phyloP scores from a whole-genome alignment of 2,329 filamentous ascomycete species.

The Aspergillus texensis region DNA sequence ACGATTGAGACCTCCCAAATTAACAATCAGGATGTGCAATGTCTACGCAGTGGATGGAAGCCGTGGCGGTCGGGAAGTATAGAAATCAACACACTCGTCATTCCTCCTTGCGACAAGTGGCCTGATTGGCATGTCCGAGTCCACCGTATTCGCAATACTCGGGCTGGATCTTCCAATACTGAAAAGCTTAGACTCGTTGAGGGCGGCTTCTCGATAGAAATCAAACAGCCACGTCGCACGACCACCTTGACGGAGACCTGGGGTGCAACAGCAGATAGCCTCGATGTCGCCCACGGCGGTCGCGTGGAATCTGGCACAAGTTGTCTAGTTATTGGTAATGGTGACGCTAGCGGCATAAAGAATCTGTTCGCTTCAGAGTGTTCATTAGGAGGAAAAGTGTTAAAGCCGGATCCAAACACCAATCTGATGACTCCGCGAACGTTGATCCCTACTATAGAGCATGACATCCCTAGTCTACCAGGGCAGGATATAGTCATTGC shows the following conservation, averaged over 20 bases:
- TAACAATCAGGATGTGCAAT: neutral
- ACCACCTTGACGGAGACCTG: neutral
- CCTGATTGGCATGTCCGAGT: conserved; percentile 25
- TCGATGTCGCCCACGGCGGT: conserved; percentile 2
- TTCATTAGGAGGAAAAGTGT: neutral
- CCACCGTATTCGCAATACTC: conserved; percentile 13
- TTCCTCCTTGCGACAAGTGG: conserved; percentile 16
- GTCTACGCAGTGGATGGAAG: conserved; percentile 14
- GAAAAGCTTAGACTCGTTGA: conserved; percentile 7
- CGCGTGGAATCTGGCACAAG: neutral
- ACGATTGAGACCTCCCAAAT: neutral
- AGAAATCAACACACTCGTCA: conserved; percentile 14
- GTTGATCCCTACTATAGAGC: conserved; percentile 9
- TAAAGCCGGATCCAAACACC: conserved; percentile 15
- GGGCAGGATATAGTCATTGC: neutral
- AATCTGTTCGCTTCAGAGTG: neutral
- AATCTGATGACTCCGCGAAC: conserved; percentile 11
- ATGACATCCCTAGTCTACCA: neutral
- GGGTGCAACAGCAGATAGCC: too few species aligned
- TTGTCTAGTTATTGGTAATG: neutral
- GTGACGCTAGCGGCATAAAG: neutral
- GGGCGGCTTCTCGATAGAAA: neutral
- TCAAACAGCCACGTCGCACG: neutral
- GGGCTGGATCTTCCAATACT: neutral
- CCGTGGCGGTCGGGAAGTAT: conserved; percentile 21